Conservation (phyloP, 2,329 filamentous ascomycete species). For the Aspergillus phoenicis region DNA sequence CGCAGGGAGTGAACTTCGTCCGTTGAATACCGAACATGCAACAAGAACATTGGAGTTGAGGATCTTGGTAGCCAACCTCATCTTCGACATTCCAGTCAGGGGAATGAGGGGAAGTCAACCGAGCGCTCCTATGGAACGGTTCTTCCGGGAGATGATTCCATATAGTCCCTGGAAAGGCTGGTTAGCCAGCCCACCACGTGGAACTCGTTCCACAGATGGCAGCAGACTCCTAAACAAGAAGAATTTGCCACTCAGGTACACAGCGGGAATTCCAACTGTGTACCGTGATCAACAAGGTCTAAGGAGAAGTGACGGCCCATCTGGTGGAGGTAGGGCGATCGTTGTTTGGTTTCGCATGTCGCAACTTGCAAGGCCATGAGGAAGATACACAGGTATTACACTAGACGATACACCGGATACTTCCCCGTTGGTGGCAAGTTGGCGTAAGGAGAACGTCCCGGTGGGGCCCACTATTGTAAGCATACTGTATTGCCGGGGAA, state of each 20-base stretch:
- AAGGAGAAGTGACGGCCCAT: background rate
- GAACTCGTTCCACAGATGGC: background rate
- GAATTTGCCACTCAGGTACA: background rate
- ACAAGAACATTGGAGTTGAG: background rate
- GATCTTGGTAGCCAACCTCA: background rate
- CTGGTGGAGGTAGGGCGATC: background rate
- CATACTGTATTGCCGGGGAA: background rate
- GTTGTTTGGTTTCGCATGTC: background rate
- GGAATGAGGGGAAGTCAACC: background rate
- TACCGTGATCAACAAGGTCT: background rate
- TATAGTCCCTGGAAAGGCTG: background rate
- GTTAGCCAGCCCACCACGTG: background rate
- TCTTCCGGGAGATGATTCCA: background rate
- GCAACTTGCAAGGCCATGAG: background rate
- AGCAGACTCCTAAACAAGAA: background rate
- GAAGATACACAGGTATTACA: background rate
- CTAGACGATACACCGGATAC: background rate
- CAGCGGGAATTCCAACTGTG: background rate
- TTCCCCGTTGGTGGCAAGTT: background rate
- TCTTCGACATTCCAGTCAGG: background rate
- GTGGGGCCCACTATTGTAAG: background rate
- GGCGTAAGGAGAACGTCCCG: background rate
- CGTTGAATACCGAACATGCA: background rate
- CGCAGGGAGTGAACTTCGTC: background rate
- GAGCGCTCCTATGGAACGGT: background rate